These are phyloP conservation scores for Verruconis gallopava DNA, from an alignment of 2,329 filamentous ascomycete genomes.

Conservation along the genomic window DNA sequence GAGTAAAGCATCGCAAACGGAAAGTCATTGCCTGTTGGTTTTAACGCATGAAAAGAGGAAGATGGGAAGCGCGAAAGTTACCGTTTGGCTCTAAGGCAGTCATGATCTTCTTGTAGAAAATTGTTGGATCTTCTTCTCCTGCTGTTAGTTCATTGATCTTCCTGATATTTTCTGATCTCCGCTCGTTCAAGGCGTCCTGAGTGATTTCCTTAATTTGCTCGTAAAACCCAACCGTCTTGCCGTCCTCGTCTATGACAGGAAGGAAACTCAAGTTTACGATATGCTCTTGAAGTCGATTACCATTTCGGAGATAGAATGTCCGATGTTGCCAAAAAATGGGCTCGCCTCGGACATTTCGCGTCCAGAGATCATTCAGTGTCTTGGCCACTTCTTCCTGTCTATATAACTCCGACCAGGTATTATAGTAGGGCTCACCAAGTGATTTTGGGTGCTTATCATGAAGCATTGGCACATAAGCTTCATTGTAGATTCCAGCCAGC, in stretches of 20 bases:
- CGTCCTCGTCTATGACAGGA: conserved; percentile 7
- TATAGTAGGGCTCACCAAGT: conserved; percentile 4
- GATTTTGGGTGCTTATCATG: conserved; percentile 7
- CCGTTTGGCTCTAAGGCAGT: conserved; percentile 4
- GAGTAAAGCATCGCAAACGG: conserved; percentile 10
- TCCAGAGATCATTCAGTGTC: conserved; percentile 3
- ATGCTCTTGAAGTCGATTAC: conserved; percentile 24
- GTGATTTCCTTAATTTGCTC: conserved; percentile 6
- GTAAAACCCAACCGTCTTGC: conserved; percentile 5
- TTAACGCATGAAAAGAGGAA: not conserved
- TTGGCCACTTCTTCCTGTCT: conserved; percentile 1
- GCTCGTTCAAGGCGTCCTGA: conserved; percentile 1
- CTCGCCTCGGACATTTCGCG: not conserved
- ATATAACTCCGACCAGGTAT: conserved; percentile 6
- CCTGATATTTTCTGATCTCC: conserved; percentile 4
- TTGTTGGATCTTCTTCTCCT: conserved; percentile 3
- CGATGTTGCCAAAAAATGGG: not conserved
- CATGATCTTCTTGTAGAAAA: conserved; percentile 2
- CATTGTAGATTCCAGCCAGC: conserved; percentile 44
- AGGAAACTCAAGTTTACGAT: conserved; percentile 34
- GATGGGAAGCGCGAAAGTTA: not conserved
- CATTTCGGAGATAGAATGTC: conserved; percentile 4
- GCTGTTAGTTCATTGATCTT: conserved; percentile 6
- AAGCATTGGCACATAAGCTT: conserved; percentile 30
- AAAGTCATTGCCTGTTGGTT: conserved; percentile 3